phyloP scores from a whole-genome alignment of 2,329 filamentous ascomycete species.

The Verticillium alfalfae region DNA sequence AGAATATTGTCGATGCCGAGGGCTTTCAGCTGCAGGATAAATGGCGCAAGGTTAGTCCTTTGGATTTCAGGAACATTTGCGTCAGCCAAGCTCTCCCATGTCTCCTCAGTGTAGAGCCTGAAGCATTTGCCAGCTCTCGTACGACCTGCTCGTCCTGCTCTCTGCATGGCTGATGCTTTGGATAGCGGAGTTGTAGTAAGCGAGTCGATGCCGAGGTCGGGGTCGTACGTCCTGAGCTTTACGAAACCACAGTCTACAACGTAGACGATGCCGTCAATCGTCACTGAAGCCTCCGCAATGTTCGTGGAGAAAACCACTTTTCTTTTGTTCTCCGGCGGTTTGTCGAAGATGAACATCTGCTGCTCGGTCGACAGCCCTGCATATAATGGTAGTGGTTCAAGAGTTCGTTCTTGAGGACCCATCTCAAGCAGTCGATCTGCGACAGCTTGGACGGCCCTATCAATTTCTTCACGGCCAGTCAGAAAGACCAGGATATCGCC shows the following conservation, averaged over 20 bases:
- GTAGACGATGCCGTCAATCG: slow-evolving; percentile 85
- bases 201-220: slow-evolving; percentile 79
- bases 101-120: slow-evolving; percentile 77
- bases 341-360: slow-evolving; percentile 92
- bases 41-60: slow-evolving; percentile 81
- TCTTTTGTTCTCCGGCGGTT: slow-evolving; percentile 71
- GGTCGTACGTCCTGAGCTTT: slow-evolving; percentile 82
- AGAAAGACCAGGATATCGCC: slow-evolving; percentile 91
- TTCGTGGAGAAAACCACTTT: slow-evolving; percentile 95
- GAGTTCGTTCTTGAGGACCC: slow-evolving; percentile 42
- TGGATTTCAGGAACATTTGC: slow-evolving; percentile 86
- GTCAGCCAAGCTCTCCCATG: slow-evolving; percentile 60
- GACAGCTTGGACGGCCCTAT: slow-evolving; percentile 72
- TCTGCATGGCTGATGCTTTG: slow-evolving; percentile 87
- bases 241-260: slow-evolving; percentile 90
- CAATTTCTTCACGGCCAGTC: slow-evolving; percentile 90
- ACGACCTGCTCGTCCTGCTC: slow-evolving; percentile 83
- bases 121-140: slow-evolving; percentile 92
- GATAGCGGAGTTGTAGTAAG: slow-evolving; percentile 78
- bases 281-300: slow-evolving; percentile 93
- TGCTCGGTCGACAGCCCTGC: slow-evolving; percentile 85
- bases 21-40: slow-evolving; percentile 87
- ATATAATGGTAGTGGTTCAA: slow-evolving; percentile 77
- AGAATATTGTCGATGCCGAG: slow-evolving; percentile 92
- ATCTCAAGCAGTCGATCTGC: slow-evolving; percentile 13